Evolutionary conservation across 31 red algal genomes (phyloP), one percentile per base, ranked within the genome.

Genomic region (Endocladia muricata): DNA sequence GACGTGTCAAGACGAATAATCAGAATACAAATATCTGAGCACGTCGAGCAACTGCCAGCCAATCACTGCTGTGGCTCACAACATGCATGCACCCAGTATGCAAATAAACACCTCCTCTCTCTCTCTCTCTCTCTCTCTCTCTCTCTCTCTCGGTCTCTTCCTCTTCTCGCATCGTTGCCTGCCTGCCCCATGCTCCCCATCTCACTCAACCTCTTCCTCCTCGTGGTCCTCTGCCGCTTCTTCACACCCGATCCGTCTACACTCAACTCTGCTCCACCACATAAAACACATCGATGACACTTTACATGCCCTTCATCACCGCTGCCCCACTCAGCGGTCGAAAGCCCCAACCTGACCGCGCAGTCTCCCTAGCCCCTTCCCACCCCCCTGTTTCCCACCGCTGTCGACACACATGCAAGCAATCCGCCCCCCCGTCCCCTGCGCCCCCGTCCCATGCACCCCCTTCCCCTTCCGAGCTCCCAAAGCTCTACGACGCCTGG

Each of bases 401-500:
- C 9, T 28, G 0, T 28, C 30, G 25, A 4, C 6, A 58, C 25
- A 22, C 13, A 5, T 28, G 13, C 55, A 0, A 51, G 6, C 55
- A 58, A 58, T 15, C 55, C 55, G 25, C 55, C 55, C 55, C 6
- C 55, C 6, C 30, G 6, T 28, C 4, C 6, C 4, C 55, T 4
- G 25, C 55, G 6, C 55, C 55, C 25, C 0, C 13, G 19, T 28
- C 25, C 30, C 13, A 22, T 28, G 25, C 6, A 58, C 4, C 30
- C 55, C 13, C 55, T 13, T 9, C 47, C 47, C 47, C 47, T 15
- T 22, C 55, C 4, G 32, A 28, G 55, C 55, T 58, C 55, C 30
- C 4, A 22, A 49, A 58, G 38, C 59, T 92, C 26, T 92, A 92
- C 74, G 73, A 73, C 56, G 80, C 88, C 4, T 92, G 88, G 88